These are phyloP conservation scores for Metschnikowia cerradonensis DNA, from an alignment of 805 yeast species.

Conservation along the genomic window DNA sequence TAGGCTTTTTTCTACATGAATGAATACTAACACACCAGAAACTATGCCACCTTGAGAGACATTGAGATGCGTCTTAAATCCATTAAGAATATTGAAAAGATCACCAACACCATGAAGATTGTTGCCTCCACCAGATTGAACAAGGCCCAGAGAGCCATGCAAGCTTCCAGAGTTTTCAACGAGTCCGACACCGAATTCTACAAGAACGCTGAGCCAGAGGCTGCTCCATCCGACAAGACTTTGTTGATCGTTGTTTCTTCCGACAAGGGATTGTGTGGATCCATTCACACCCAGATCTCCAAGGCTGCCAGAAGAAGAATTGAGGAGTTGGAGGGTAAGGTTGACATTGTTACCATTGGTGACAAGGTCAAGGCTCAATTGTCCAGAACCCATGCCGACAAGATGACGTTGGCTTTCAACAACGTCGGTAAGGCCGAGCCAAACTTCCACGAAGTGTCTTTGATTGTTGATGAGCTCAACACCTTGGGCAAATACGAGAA, in stretches of 20 bases:
- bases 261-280: slow-evolving; percentile 98
- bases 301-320: slow-evolving; percentile 76
- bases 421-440: slow-evolving; percentile 98
- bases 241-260: slow-evolving; percentile 77
- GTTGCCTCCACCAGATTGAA: slow-evolving; percentile 96
- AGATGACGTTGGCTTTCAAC: slow-evolving; percentile 70
- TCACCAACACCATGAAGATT: slow-evolving; percentile 99
- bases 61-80: slow-evolving; percentile 97
- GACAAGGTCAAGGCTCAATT: slow-evolving; percentile 91
- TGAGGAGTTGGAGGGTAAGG: slow-evolving; percentile 56
- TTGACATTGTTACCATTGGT: slow-evolving; percentile 83
- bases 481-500: slow-evolving; percentile 68
- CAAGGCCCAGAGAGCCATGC: slow-evolving; percentile 95
- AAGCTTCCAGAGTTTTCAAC: slow-evolving; percentile 79
- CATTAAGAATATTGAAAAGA: slow-evolving; percentile 97
- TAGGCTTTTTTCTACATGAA: background rate
- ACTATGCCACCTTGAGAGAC: slow-evolving; percentile 97
- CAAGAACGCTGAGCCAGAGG: slow-evolving; percentile 74
- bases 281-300: slow-evolving; percentile 92
- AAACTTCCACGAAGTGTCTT: slow-evolving; percentile 82
- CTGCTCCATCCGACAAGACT: slow-evolving; percentile 55
- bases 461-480: slow-evolving; percentile 80
- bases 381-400: slow-evolving; percentile 70
- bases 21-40: slow-evolving; percentile 47
- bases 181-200: slow-evolving; percentile 75